Evolutionary conservation across 331 rosid genomes (phyloP).

Genomic region (Telfairia occidentalis): DNA sequence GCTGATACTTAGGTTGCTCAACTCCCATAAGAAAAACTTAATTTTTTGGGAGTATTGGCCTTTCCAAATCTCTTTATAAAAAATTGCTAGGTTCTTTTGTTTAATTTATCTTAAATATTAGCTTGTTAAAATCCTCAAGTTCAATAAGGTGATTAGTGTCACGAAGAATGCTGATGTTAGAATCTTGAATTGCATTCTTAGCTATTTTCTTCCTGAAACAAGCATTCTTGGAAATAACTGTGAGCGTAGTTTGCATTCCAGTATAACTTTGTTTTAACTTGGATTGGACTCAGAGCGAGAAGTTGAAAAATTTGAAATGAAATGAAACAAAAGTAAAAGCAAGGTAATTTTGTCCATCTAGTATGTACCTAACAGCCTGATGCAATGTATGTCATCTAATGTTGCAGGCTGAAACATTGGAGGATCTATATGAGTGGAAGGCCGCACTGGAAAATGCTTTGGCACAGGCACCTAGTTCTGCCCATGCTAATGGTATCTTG

Average conservation of each 20-base stretch:
- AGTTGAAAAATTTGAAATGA: background rate
- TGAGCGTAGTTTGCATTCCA: background rate
- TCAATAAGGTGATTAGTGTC: background rate
- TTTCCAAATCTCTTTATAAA: background rate
- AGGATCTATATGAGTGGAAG: conserved; percentile 93
- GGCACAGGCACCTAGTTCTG: conserved; percentile 64
- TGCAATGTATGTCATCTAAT: conserved; percentile 18
- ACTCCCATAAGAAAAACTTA: too few relatives aligned
- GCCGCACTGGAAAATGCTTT: conserved; percentile 86
- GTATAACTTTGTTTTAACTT: background rate
- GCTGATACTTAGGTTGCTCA: too few relatives aligned
- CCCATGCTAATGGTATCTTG: conserved; percentile 47
- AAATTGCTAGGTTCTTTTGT: background rate
- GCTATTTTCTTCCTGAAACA: background rate
- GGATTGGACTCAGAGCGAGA: background rate
- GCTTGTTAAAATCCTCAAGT: background rate
- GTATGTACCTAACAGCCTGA: conserved; percentile 6
- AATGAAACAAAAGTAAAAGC: conserved; percentile 12
- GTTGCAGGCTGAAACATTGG: conserved; percentile 78
- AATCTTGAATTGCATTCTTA: conserved; percentile 10
- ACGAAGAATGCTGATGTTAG: background rate
- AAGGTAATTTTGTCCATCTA: background rate
- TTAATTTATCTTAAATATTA: background rate
- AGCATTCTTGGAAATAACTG: background rate
- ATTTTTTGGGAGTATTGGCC: too few relatives aligned